Evolutionary conservation across 1,139 yeast species (phyloP), one percentile per base, ranked within the genome.

Genomic region (Citeromyces siamensis): DNA sequence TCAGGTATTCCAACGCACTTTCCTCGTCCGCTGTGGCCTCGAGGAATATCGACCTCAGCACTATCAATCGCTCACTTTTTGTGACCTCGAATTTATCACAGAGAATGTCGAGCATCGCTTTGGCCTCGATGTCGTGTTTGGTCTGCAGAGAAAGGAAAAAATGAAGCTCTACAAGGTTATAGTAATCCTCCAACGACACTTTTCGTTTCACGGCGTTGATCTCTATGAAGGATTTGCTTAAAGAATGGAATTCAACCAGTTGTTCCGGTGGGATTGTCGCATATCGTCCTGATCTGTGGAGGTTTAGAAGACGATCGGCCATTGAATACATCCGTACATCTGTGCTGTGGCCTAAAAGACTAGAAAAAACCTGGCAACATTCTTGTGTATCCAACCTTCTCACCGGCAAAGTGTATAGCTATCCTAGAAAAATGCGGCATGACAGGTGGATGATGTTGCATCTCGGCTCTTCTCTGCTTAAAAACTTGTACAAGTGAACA

Each of bases 101-200:
- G 12, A 86, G 54, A 33, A 75, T 60, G 40, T 78, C 80, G 41
- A 84, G 65, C 40, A 74, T 63, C 10, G 68, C 58, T 46, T 77
- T 73, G 12, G 95, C 95, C 45, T 75, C 85, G 2, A 64, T 58
- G 49, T 85, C 95, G 42, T 75, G 68, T 35, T 72, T 64, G n/a
- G 83, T 59, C 42, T 78, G 62, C 32, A 85, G 55, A 3, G 77
- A 61, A 34, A 86, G 62, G 50, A 75, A 75, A 53, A 84, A 83
- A 39, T 81, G 77, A 49, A 84, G 68, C 52, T 83, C 94, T 43
- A 75, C 63, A 27, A 86, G 56, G 12, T 69, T 64, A 52, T 68
- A 77, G 41, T 71, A 62, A 37, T 79, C 84, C 10, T 61, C 53
- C 22, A 73, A 63, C 8, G 59, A 60, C 35, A 65, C 55, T 6